Evolutionary conservation across 768 basidiomycete species (phyloP).

Genomic region (Lanmaoa rubissima): DNA sequence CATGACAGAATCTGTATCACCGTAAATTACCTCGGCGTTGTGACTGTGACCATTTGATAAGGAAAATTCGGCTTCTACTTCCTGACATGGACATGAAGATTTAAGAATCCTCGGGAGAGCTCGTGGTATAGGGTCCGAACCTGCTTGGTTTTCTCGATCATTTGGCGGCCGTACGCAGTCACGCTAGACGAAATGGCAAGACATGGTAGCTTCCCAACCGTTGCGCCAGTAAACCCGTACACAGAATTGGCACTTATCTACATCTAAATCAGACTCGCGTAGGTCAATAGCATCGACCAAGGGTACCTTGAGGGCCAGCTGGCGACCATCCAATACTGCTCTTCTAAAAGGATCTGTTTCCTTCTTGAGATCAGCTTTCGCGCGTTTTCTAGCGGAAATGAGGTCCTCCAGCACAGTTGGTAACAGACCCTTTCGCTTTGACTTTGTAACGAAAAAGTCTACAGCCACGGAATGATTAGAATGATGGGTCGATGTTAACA

Average conservation of each 20-base stretch:
- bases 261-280: slow-evolving; percentile 1
- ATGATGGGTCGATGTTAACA: neutral
- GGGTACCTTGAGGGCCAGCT: slow-evolving; percentile 87
- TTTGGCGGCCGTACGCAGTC: slow-evolving; percentile 96
- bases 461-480: neutral
- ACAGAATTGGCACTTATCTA: slow-evolving; percentile 99
- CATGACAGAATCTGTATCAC: slow-evolving; percentile 99
- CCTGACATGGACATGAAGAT: slow-evolving; percentile 34
- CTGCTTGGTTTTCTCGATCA: slow-evolving; percentile 97
- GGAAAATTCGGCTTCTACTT: slow-evolving; percentile 87
- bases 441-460: slow-evolving; percentile 84
- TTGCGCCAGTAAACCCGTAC: slow-evolving; percentile 98
- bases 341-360: slow-evolving; percentile 97
- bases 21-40: slow-evolving; percentile 94
- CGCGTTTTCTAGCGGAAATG: slow-evolving; percentile 89
- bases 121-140: slow-evolving; percentile 34
- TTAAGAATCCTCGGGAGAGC: neutral
- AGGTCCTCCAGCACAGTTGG: slow-evolving; percentile 93
- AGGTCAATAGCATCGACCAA: neutral
- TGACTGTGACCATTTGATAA: slow-evolving; percentile 81
- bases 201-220: slow-evolving; percentile 95
- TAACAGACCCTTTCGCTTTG: slow-evolving; percentile 80
- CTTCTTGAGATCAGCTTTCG: slow-evolving; percentile 93
- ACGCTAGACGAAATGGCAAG: slow-evolving; percentile 92
- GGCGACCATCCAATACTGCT: slow-evolving; percentile 95